Percentiles rank a stretch among this genome's conserved stretches.
These are phyloP conservation scores for Pseudozyma thailandica DNA, from an alignment of 1,284 basidiomycete genomes.

Conservation along the genomic window DNA sequence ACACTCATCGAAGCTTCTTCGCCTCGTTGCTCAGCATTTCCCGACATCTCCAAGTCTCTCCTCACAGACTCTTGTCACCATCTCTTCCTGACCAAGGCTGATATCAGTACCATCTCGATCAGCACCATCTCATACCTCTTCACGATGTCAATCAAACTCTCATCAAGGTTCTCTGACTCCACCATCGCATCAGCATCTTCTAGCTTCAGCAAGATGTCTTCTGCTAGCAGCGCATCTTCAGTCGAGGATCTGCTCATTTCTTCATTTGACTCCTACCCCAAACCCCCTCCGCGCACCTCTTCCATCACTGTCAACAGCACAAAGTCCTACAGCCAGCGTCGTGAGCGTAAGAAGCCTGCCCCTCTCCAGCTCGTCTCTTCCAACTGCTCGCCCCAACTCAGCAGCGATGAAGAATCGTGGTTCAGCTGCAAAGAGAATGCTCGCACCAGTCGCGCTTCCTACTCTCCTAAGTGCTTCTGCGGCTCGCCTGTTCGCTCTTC, in stretches of 20 bases:
- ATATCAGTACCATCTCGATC: neutral
- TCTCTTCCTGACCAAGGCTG: too few relatives aligned
- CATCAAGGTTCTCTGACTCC: conserved; percentile 42
- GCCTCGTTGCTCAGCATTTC: neutral
- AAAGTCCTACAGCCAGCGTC: conserved; percentile 16
- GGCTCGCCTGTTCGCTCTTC: conserved; percentile 17
- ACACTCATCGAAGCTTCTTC: neutral
- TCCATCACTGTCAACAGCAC: conserved; percentile 41
- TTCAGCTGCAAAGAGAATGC: conserved; percentile 20
- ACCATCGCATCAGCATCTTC: conserved; percentile 36
- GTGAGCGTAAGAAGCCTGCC: conserved; percentile 25
- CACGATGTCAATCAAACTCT: conserved; percentile 14
- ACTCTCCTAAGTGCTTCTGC: conserved; percentile 22
- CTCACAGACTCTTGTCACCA: too few relatives aligned
- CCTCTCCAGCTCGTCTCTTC: conserved; percentile 14
- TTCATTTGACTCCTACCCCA: conserved; percentile 19
- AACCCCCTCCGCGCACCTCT: conserved; percentile 37
- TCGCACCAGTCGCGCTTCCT: neutral
- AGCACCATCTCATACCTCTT: neutral
- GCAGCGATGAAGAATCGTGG: conserved; percentile 12
- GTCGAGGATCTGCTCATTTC: conserved; percentile 25
- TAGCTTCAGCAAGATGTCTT: conserved; percentile 24
- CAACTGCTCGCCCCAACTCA: neutral
- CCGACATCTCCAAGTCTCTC: neutral
- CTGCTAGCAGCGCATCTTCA: conserved; percentile 26